phyloP scores from a whole-genome alignment of 2,329 filamentous ascomycete genomes.

The Ceratocystis huliohia region DNA sequence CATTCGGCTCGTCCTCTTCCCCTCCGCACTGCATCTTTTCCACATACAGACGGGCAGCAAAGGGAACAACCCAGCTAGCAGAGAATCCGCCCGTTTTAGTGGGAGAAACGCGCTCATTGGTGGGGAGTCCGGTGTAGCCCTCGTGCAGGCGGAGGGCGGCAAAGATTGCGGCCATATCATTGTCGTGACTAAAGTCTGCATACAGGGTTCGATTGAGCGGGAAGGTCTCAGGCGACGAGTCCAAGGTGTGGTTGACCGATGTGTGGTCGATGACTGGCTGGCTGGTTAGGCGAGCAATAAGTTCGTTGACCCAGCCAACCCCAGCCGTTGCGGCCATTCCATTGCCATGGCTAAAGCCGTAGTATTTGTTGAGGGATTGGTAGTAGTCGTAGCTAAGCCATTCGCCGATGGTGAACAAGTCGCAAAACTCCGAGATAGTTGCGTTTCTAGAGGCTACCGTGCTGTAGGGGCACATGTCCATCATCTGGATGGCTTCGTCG shows the following conservation, averaged over 20 bases:
- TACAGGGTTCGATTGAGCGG: slow-evolving; percentile 59
- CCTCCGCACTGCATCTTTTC: slow-evolving; percentile 65
- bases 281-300: slow-evolving; percentile 65
- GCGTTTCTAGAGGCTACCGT: slow-evolving; percentile 53
- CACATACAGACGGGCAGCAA: slow-evolving; percentile 68
- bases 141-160: slow-evolving; percentile 71
- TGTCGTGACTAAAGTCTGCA: slow-evolving; percentile 87
- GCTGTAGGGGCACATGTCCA: slow-evolving; percentile 81
- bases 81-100: slow-evolving; percentile 53
- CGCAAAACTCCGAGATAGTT: slow-evolving; percentile 57
- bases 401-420: slow-evolving; percentile 57
- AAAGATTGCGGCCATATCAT: slow-evolving; percentile 66
- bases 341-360: slow-evolving; percentile 66
- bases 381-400: slow-evolving; percentile 74
- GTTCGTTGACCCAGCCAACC: slow-evolving; percentile 76
- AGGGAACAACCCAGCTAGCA: slow-evolving; percentile 68
- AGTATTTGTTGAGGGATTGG: slow-evolving; percentile 70
- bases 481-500: slow-evolving; percentile 55
- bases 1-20: slow-evolving; percentile 27
- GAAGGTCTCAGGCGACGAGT: slow-evolving; percentile 54
- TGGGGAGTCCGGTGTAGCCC: slow-evolving; percentile 41
- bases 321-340: slow-evolving; percentile 72
- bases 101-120: slow-evolving; percentile 38
- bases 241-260: slow-evolving; percentile 64
- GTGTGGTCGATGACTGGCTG: slow-evolving; percentile 59